These are phyloP conservation scores for Fusarium sp. DNA, from an alignment of 2,329 filamentous ascomycete species.

Conservation along the genomic window DNA sequence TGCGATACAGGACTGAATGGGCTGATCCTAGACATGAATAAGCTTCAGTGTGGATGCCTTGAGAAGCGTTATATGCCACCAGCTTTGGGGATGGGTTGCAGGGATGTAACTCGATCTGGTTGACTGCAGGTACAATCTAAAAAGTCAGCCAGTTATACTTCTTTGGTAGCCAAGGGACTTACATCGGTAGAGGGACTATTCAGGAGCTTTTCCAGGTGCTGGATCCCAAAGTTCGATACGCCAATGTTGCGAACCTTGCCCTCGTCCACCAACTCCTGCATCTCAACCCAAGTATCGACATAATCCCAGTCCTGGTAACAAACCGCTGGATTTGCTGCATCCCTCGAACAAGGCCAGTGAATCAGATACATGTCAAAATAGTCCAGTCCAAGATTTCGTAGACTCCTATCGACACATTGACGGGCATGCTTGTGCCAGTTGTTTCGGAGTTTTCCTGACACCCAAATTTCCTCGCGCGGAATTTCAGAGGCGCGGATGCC, in stretches of 20 bases:
- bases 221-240: conserved; percentile 88
- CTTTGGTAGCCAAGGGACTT: conserved; percentile 3
- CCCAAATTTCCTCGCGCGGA: conserved; percentile 74
- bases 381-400: conserved; percentile 71
- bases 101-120: conserved; percentile 86
- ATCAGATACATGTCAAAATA: conserved; percentile 80
- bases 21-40: conserved; percentile 81
- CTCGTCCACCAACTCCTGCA: conserved; percentile 76
- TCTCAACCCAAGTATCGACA: conserved; percentile 81
- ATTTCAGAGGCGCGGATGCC: conserved; percentile 75
- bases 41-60: conserved; percentile 80
- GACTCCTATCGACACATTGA: conserved; percentile 70
- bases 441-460: conserved; percentile 88
- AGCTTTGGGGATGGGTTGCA: conserved; percentile 86
- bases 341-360: conserved; percentile 77
- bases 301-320: conserved; percentile 84
- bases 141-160: conserved; percentile 1
- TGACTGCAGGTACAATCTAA: conserved; percentile 74
- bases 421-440: conserved; percentile 78
- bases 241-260: conserved; percentile 86
- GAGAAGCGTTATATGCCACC: conserved; percentile 76
- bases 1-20: conserved; percentile 77
- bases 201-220: conserved; percentile 82
- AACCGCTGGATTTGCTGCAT: conserved; percentile 73
- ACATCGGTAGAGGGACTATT: conserved; percentile 74